Evolutionary conservation across 2,329 filamentous ascomycete species (phyloP), one percentile per base, ranked within the genome.

Genomic region (Sporothrix pallida): DNA sequence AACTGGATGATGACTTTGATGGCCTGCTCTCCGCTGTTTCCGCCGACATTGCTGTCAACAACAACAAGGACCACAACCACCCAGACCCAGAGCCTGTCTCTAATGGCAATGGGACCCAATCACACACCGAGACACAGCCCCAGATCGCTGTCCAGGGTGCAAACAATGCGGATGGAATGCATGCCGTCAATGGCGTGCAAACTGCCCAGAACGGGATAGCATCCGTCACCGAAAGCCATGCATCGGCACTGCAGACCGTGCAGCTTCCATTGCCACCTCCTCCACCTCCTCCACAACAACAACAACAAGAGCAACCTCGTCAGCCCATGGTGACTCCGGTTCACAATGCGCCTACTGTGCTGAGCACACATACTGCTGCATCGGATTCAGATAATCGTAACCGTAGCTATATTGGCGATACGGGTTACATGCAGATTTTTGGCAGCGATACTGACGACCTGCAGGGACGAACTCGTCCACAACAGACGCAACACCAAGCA

Each of bases 391-490:
- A 56, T 3, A 6, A n/a, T 10, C 52, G 52, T 6, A n/a, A 56
- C n/a, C 52, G 52, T 7, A 56, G 52, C 52, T 56, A 56, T 10
- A 5, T 56, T 6, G 52, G 52, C n/a, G 52, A 56, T 20, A 56
- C 52, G 52, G 52, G 52, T 2, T 56, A 56, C 52, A 56, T 56
- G 52, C 52, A 56, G n/a, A 56, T 56, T 7, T 56, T 56, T 56
- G 52, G 52, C 12, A 56, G 9, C 52, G 52, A 56, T 26, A 26
- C 23, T n/a, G 52, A 56, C n/a, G 52, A 56, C 2, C 7, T 10
- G 2, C 52, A 56, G 10, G 52, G 17, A 56, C 52, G 52, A 20
- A n/a, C n/a, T 9, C 52, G 52, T n/a, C n/a, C 52, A 56, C 52
- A 23, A 56, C n/a, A 9, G n/a, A 3, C 52, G n/a, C 52, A 56